phyloP scores from a whole-genome alignment of 768 basidiomycete species.

The Agaricus blazei region DNA sequence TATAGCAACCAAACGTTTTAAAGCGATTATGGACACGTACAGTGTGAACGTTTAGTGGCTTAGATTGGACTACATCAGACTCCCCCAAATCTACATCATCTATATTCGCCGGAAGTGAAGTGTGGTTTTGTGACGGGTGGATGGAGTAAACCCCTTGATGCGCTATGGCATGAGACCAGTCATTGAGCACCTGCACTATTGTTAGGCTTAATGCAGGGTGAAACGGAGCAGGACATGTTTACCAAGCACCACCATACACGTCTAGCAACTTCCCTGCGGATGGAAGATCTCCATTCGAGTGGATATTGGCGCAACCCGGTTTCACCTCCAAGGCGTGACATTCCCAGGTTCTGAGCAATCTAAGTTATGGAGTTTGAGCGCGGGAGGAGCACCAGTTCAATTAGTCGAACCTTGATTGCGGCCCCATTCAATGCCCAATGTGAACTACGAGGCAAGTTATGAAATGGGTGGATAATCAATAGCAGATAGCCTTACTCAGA shows the following conservation, averaged over 20 bases:
- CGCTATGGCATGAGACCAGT: conserved; percentile 23
- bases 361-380: not conserved
- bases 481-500: conserved; percentile 16
- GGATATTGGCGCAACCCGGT: conserved; percentile 16
- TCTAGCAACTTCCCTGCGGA: conserved; percentile 21
- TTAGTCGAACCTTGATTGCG: conserved; percentile 19
- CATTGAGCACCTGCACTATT: conserved; percentile 17
- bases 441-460: conserved; percentile 10
- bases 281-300: conserved; percentile 17
- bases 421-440: conserved; percentile 21
- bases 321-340: conserved; percentile 22
- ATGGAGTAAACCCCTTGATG: conserved; percentile 22
- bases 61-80: conserved; percentile 11
- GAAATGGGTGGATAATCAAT: not conserved
- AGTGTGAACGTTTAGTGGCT: conserved; percentile 17
- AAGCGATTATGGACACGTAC: conserved; percentile 2
- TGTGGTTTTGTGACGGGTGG: conserved; percentile 23
- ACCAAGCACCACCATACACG: conserved; percentile 23
- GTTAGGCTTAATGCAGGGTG: not conserved
- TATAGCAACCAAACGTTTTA: not conserved
- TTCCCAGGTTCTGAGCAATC: conserved; percentile 23
- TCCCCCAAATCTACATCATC: conserved; percentile 21
- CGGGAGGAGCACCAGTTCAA: not conserved
- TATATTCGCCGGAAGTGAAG: conserved; percentile 20
- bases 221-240: not conserved